Base-by-base conservation (phyloP, 768 basidiomycete species). In the Kwoniella europaea region DNA sequence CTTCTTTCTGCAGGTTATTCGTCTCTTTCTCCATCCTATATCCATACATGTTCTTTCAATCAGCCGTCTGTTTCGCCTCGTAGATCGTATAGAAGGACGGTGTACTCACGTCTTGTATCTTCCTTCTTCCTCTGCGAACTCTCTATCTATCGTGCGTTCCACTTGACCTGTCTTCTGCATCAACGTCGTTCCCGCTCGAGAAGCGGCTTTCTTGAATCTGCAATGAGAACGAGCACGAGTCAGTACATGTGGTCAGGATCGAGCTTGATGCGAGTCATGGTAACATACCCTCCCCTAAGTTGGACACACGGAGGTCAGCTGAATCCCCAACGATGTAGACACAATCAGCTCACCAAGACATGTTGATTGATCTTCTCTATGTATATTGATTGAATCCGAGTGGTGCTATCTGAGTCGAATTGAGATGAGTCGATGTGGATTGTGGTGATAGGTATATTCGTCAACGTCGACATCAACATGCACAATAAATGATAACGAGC, bases 81-180 rank as follows among this genome's bases (percentile, higher is more conserved):
- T 29, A 29, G 29, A 29, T 29, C 29, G 35, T 35, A 4, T 35
- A 0, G 1, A 0, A 35, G 35, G 4, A 35, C 35, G 7, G 35
- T 35, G 35, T 35, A 79, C 93, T 83, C 83, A 97, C 95, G 88
- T 88, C 86, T 90, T 89, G 86, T 90, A 98, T 82, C 94, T 92
- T 59, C 90, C 88, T 82, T 97, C 93, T 84, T 97, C 95, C 68
- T 94, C 91, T 15, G 90, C 87, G 79, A 97, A 98, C 79, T 98
- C 94, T 61, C 92, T 86, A 84, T 98, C 96, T 27, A 97, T 89
- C 0, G 96, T 98, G 35, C 94, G 88, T 82, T 98, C 96, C 70
- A 98, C 93, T 85, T 98, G 95, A 67, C 96, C 96, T 1, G 95
- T 96, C 89, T 98, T 98, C 87, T 98, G 95, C 83, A 96, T 88